A percentile compares a stretch with the other conserved stretches of the same genome.
Conservation (phyloP, 768 basidiomycete genomes). For the Suillus clintonianus region DNA sequence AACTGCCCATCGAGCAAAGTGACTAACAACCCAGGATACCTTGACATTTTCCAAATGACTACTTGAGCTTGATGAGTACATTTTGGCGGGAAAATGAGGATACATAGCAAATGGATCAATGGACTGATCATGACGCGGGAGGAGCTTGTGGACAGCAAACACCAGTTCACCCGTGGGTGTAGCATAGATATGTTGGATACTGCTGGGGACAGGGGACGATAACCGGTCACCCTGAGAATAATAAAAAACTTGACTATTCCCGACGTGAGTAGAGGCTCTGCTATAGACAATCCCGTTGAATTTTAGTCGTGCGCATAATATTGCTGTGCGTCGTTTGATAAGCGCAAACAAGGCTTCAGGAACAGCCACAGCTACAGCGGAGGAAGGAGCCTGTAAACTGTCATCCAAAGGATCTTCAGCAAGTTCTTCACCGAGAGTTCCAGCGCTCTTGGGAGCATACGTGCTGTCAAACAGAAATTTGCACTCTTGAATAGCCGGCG, state of each 20-base stretch:
- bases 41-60: not conserved
- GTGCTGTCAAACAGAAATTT: conserved; percentile 9
- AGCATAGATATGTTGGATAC: conserved; percentile 5
- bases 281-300: not conserved
- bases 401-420: not conserved
- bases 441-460: not conserved
- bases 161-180: not conserved
- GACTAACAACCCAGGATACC: not conserved
- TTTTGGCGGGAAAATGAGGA: not conserved
- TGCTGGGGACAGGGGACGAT: not conserved
- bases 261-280: not conserved
- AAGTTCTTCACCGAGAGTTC: not conserved
- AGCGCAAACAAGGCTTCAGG: not conserved
- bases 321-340: not conserved
- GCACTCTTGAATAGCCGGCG: conserved; percentile 7
- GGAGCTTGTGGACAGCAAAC: conserved; percentile 9
- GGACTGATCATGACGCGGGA: not conserved
- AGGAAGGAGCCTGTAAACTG: not conserved
- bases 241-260: not conserved
- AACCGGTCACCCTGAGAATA: not conserved
- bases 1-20: not conserved
- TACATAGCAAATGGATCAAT: not conserved
- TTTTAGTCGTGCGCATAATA: not conserved
- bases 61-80: not conserved
- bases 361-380: not conserved